Evolutionary conservation across 176 grass and related monocot species (phyloP), one percentile per base, ranked within the genome.

Genomic region (Triticum turgidum): DNA sequence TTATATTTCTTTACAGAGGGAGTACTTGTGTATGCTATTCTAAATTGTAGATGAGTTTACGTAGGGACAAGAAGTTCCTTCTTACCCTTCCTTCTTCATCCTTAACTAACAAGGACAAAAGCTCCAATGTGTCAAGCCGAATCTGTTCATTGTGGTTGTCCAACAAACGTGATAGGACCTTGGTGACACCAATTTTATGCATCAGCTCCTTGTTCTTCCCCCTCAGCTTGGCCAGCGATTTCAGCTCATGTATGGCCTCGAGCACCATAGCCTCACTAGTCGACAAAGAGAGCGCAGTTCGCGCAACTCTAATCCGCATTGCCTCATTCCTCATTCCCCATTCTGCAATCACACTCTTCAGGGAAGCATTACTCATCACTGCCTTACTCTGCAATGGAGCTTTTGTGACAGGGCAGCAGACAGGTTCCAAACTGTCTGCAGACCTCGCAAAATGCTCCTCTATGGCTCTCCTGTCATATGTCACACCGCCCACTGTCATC

Each of bases 391-490:
- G 91, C 73, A 98, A 79, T 69, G 66, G 72, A 13, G 86, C 89
- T 70, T 89, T 78, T 73, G 88, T 95, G 70, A 88, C 73, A 76
- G 93, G 96, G 79, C 96, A 98, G 29, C 42, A 82, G 24, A 92
- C 20, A 58, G 65, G 65, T 82, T 95, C 89, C 73, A 84, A 89
- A 81, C 22, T 73, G 27, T 83, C 80, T 59, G 86, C 69, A 81
- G 49, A 85, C 73, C 37, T 92, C 62, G 89, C 89, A 72, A 95
- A 88, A 84, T 91, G 65, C 51, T 94, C 88, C 49, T 87, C 59
- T 83, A 95, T 95, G 41, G 86, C 93, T 61, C 80, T 93, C 88
- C 94, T 95, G 79, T 98, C 96, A 82, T 86, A 98, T 82, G 96
- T 98, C 62, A 92, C 87, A 30, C 96, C 91, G 27, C 84, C 84